Evolutionary conservation across 305 asterid genomes (phyloP), one percentile per base, ranked within the genome.

Genomic region (Plantago rigida): DNA sequence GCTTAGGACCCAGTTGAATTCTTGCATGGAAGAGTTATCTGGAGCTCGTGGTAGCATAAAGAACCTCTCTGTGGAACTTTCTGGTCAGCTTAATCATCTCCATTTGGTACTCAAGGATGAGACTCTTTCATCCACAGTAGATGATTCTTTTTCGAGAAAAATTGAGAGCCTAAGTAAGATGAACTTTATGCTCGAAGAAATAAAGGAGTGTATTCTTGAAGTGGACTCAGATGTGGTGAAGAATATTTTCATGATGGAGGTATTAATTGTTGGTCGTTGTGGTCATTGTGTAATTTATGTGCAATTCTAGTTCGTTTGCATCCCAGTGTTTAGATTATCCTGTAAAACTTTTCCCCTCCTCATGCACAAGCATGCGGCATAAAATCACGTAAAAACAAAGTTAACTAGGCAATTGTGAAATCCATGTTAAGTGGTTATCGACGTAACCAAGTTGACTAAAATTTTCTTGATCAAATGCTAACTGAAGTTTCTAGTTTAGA

Each of bases 21-120:
- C 80, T 71, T 85, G 87, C 81, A 79, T 73, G 81, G 82, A 81
- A 73, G 95, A 89, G 77, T 77, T 89, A 77, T 79, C 81, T 65
- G 89, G 81, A 49, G 74, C 74, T 36, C 89, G 64, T 72, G 86
- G 86, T 71, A 78, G 77, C 71, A 45, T 73, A 56, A 82, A 69
- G 62, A 82, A 66, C 72, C 75, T 56, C 54, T 75, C 81, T 62
- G 49, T 72, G 68, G 96, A 82, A 81, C 70, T 84, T 62, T 80
- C 82, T 64, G 80, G 73, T 66, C 84, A 74, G 67, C 75, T 82
- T 65, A 72, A 75, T 59, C 75, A 75, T 69, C 87, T 93, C 68
- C 82, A 77, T 56, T 65, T 68, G 70, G 78, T 82, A 73, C 77
- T 85, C 59, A 73, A 80, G 76, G 96, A 92, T 69, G 91, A 84